phyloP scores from a whole-genome alignment of 2,329 filamentous ascomycete species.

The Fonsecaea monophora region DNA sequence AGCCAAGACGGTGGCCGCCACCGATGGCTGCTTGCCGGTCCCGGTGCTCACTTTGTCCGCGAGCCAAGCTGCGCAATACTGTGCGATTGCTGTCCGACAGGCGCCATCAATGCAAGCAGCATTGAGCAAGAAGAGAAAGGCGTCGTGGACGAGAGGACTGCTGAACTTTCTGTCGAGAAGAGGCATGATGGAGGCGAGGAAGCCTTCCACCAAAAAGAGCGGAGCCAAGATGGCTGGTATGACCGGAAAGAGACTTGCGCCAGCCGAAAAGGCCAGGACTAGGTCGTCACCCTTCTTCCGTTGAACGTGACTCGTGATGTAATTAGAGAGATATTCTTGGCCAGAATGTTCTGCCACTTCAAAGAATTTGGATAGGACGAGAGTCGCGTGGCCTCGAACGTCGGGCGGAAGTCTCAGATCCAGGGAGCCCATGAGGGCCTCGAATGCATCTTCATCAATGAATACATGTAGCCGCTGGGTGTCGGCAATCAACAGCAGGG shows the following conservation, averaged over 20 bases:
- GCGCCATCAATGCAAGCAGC: constrained; percentile 84
- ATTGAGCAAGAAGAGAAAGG: constrained; percentile 86
- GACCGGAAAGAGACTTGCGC: constrained; percentile 84
- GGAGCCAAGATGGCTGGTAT: constrained; percentile 75
- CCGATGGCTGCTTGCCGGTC: constrained; percentile 58
- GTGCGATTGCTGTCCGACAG: constrained; percentile 82
- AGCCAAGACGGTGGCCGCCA: constrained; percentile 75
- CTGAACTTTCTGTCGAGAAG: constrained; percentile 82
- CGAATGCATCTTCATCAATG: constrained; percentile 74
- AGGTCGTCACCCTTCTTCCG: constrained; percentile 85
- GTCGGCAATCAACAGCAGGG: constrained; percentile 64
- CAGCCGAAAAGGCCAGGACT: constrained; percentile 91
- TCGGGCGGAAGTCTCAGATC: constrained; percentile 79
- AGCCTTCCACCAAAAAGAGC: constrained; percentile 87
- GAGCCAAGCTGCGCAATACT: constrained; percentile 86
- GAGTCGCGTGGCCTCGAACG: constrained; percentile 79
- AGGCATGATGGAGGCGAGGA: constrained; percentile 76
- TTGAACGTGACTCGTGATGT: constrained; percentile 74
- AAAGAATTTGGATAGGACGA: constrained; percentile 83
- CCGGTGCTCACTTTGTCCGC: constrained; percentile 80
- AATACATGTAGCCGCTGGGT: constrained; percentile 56
- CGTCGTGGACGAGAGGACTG: constrained; percentile 82
- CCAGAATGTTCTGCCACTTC: constrained; percentile 76
- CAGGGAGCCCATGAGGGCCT: constrained; percentile 83
- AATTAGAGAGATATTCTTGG: constrained; percentile 71